Evolutionary conservation across 148 eudicot species (phyloP), one percentile per base, ranked within the genome.

Genomic region (Spergularia marina): DNA sequence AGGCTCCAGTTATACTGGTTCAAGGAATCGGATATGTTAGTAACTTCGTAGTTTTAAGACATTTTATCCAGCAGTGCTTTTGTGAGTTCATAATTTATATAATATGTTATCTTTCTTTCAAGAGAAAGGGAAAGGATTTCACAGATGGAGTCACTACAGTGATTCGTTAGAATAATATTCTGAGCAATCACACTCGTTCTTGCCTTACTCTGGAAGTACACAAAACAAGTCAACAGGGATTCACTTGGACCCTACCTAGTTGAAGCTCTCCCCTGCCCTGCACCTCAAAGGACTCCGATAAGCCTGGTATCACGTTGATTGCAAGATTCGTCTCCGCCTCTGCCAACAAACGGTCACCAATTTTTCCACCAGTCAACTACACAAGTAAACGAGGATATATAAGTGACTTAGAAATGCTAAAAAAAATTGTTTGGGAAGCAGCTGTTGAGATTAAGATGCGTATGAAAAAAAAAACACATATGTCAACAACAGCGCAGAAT

Each of bases 261-360:
- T 96, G 99, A 80, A 96, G 99, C 80, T 96, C 99, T 82, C 99
- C 99, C 74, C 99, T 90, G 68, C 99, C 99, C 80, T 96, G 99
- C 74, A 96, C 99, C 87, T 96, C 99, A 83, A 70, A 96, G 51
- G 99, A 91, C 58, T 96, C 99, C 41, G 94, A 85, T 81, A 89
- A 71, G 74, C 90, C 90, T 14, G 98, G 99, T 41, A 96, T 86
- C 57, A 96, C 98, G 86, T 96, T 96, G 54, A 96, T 89, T 49
- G 99, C 97, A 76, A 96, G 98, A 80, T 96, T 96, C 74, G 98
- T 96, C 88, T 96, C 99, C 73, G 99, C 85, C 90, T 96, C 99
- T 76, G 98, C 94, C 89, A 87, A 13, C 73, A 96, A 85, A 30
- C 99, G 92, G 44, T 96, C 98, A 76, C 99, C 99, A 73, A 96